Evolutionary conservation across 768 basidiomycete genomes (phyloP).

Genomic region (Lactarius indigo): DNA sequence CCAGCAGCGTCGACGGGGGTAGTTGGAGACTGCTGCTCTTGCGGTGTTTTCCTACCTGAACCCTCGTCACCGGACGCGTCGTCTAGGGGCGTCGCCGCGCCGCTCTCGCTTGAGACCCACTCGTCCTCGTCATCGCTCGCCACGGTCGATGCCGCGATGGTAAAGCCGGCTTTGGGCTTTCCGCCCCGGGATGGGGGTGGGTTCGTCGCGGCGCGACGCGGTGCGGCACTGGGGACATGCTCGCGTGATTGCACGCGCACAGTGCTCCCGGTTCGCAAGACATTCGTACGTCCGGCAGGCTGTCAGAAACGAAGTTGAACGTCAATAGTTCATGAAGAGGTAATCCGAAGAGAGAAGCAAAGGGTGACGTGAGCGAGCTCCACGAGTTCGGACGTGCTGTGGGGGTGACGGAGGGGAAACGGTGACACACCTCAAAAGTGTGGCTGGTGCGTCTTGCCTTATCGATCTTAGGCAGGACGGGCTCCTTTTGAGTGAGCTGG

Average conservation of each 20-base stretch:
- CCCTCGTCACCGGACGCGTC: slow-evolving; percentile 42
- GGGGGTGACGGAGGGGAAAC: slow-evolving; percentile 6
- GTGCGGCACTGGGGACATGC: slow-evolving; percentile 18
- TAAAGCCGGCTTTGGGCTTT: slow-evolving; percentile 52
- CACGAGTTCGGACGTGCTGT: slow-evolving; percentile 1
- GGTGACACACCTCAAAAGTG: slow-evolving; percentile 43
- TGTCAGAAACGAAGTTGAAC: neutral
- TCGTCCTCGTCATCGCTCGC: slow-evolving; percentile 59
- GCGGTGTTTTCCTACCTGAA: slow-evolving; percentile 28
- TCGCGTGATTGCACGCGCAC: slow-evolving; percentile 23
- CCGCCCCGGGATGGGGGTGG: neutral
- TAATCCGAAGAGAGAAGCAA: neutral
- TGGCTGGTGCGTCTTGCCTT: slow-evolving; percentile 48
- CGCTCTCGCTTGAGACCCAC: slow-evolving; percentile 78
- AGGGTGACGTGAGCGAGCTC: neutral
- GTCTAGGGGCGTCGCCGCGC: slow-evolving; percentile 55
- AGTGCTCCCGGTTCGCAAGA: slow-evolving; percentile 17
- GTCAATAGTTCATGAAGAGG: neutral
- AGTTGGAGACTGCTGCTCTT: slow-evolving; percentile 27
- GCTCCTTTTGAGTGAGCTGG: slow-evolving; percentile 67
- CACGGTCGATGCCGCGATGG: slow-evolving; percentile 48
- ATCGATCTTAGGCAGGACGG: slow-evolving; percentile 42
- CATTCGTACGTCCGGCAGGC: slow-evolving; percentile 13
- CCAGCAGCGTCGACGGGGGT: slow-evolving; percentile 16
- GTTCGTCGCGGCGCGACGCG: slow-evolving; percentile 12